phyloP scores from a whole-genome alignment of 2,329 filamentous ascomycete genomes.

The Aspergillus texensis region DNA sequence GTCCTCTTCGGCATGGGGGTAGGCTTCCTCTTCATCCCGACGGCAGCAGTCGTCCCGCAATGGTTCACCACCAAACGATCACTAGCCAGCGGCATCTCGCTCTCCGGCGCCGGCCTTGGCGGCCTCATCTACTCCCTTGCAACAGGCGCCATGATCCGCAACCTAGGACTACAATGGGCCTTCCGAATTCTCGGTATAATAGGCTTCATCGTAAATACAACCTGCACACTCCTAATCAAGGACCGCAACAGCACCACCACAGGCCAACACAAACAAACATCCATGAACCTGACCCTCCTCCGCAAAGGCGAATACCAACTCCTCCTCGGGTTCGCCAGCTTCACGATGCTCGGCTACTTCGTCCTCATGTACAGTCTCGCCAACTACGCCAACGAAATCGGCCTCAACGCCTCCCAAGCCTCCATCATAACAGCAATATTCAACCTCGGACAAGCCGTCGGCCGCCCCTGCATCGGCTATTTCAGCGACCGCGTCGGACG shows the following conservation, averaged over 20 bases:
- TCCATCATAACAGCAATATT: conserved; percentile 47
- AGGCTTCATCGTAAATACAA: conserved; percentile 40
- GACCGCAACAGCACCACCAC: not conserved
- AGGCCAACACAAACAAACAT: not conserved
- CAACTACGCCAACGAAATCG: conserved; percentile 50
- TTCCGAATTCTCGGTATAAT: conserved; percentile 40
- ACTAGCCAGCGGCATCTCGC: conserved; percentile 45
- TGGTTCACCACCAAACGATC: conserved; percentile 46
- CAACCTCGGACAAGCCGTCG: conserved; percentile 53
- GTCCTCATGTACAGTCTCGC: conserved; percentile 17
- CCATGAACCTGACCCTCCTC: not conserved
- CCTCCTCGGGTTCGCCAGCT: conserved; percentile 42
- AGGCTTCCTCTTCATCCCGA: conserved; percentile 45
- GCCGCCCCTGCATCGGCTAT: conserved; percentile 50
- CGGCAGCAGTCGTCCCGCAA: conserved; percentile 41
- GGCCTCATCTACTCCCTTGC: conserved; percentile 41
- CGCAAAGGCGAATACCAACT: not conserved
- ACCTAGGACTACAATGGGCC: conserved; percentile 43
- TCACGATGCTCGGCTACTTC: conserved; percentile 28
- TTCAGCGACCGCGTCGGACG: conserved; percentile 47
- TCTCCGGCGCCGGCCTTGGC: conserved; percentile 45
- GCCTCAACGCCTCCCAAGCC: conserved; percentile 43
- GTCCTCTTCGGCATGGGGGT: conserved; percentile 44
- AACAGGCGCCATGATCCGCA: conserved; percentile 41
- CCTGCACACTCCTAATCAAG: conserved; percentile 31